Percentiles rank a stretch among this genome's conserved stretches.
These are phyloP conservation scores for Lactarius hengduanensis DNA, from an alignment of 768 basidiomycete species.

Conservation along the genomic window DNA sequence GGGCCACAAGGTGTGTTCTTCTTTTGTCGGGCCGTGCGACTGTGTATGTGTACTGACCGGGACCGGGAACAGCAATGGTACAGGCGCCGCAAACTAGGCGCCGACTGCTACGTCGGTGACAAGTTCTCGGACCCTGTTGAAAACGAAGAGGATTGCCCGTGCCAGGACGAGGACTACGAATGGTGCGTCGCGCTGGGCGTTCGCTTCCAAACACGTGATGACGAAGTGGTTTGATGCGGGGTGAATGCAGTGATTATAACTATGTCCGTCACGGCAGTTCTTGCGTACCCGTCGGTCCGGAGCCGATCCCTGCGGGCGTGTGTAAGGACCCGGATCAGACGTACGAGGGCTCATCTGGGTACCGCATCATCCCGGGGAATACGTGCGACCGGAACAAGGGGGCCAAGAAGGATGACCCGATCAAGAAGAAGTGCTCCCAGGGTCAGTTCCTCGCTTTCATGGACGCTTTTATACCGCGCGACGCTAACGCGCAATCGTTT, in stretches of 20 bases:
- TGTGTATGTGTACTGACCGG: not conserved
- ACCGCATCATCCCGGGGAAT: constrained; percentile 89
- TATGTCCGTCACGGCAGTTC: constrained; percentile 68
- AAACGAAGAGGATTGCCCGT: constrained; percentile 80
- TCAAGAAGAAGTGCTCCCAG: constrained; percentile 74
- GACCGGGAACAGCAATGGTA: constrained; percentile 85
- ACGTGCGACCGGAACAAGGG: constrained; percentile 67
- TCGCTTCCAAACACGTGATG: not conserved
- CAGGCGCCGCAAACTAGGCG: constrained; percentile 73
- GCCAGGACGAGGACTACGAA: constrained; percentile 87
- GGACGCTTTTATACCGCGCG: not conserved
- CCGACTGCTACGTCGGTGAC: constrained; percentile 86
- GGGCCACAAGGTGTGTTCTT: constrained; percentile 74
- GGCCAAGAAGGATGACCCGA: constrained; percentile 61
- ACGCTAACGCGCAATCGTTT: constrained; percentile 9
- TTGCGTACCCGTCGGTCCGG: constrained; percentile 86
- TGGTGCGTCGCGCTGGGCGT: constrained; percentile 54
- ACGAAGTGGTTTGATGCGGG: constrained; percentile 13
- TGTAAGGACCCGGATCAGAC: constrained; percentile 57
- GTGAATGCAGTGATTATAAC: constrained; percentile 74
- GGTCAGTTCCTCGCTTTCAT: constrained; percentile 42
- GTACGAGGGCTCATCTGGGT: constrained; percentile 90
- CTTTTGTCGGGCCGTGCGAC: not conserved
- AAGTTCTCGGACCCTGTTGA: constrained; percentile 86
- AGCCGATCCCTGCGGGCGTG: constrained; percentile 76